Base-by-base conservation (phyloP, 192 early-diverging fungal genomes). In the Gorgonomyces haynaldii region DNA sequence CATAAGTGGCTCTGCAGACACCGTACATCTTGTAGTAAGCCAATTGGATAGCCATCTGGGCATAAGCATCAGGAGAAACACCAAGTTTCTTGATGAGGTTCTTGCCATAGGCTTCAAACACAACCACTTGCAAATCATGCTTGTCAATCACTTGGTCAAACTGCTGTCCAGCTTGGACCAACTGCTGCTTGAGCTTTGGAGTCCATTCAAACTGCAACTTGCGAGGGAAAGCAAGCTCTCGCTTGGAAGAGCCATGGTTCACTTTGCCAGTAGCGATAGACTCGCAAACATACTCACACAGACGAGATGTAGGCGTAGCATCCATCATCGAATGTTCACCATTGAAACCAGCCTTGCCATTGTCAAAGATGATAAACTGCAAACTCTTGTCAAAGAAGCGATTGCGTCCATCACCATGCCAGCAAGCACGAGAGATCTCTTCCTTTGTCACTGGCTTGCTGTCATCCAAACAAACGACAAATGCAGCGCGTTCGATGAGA, bases 301-400 rank as follows among this genome's bases (percentile, higher is more conserved):
- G 65, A 43, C 89, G 82, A 60, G 69, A 72, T 13, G 89, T 92
- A 20, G 85, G 83, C 13, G 87, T 98, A 39, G 87, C 94, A 54
- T 98, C 94, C 94, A 98, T 77, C 68, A 70, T 77, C 25, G 61
- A 65, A 58, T 77, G 74, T 68, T 98, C 94, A 45, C 82, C 91
- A 32, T 81, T 76, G 74, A 95, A 92, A 20, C 89, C 94, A 37
- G 91, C 90, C 66, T 88, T 91, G 54, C 89, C 94, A 75, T 98
- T 98, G 50, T 91, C 91, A 67, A 86, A 89, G 41, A 95, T 84
- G 64, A 96, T 86, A 41, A 98, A 94, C 72, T 98, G 91, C 47
- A 89, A 70, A 31, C 87, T 70, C 72, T 98, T 95, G 76, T 98
- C 94, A 69, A 88, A 94, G 81, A 83, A 98, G 50, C 94, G 85